Conservation (phyloP, 495 filamentous ascomycete species). For the Penicillium coffeae region DNA sequence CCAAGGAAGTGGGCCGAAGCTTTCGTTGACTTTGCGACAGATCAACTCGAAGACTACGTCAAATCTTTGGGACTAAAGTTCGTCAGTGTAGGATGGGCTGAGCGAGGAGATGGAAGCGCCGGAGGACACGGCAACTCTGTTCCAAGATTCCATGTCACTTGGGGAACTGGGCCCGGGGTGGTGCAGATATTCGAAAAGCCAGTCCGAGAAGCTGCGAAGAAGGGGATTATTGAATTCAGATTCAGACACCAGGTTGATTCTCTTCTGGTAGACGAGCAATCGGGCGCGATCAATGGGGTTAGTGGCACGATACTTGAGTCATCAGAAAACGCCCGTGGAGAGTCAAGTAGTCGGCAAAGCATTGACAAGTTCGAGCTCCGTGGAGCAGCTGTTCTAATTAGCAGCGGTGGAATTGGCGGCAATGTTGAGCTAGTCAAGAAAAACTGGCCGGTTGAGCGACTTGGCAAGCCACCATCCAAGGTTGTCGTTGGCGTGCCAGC, state of each 20-base stretch:
- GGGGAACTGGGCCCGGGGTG: slow-evolving; percentile 3
- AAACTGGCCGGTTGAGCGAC: slow-evolving; percentile 5
- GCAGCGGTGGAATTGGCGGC: slow-evolving; percentile 2
- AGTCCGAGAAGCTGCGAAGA: slow-evolving; percentile 2
- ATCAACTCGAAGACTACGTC: not conserved
- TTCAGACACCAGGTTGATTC: slow-evolving; percentile 5
- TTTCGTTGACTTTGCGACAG: slow-evolving; percentile 1
- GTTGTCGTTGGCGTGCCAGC: slow-evolving; percentile 2
- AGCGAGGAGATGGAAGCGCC: slow-evolving; percentile 1
- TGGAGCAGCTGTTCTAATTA: not conserved
- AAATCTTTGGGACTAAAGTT: slow-evolving; percentile 1
- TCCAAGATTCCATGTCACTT: slow-evolving; percentile 3
- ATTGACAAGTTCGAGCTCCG: not conserved
- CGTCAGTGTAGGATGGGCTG: slow-evolving; percentile 2
- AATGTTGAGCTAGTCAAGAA: slow-evolving; percentile 2
- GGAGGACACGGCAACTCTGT: slow-evolving; percentile 6
- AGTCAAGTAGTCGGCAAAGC: slow-evolving; percentile 1
- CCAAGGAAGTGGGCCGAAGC: slow-evolving; percentile 4
- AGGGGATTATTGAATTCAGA: not conserved
- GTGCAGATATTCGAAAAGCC: slow-evolving; percentile 3
- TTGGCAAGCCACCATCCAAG: not conserved
- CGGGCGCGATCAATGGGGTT: not conserved
- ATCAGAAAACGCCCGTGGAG: not conserved
- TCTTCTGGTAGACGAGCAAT: not conserved
- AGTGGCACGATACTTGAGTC: slow-evolving; percentile 1